phyloP scores from a whole-genome alignment of 2,329 filamentous ascomycete species.

The Colletotrichum sp. region DNA sequence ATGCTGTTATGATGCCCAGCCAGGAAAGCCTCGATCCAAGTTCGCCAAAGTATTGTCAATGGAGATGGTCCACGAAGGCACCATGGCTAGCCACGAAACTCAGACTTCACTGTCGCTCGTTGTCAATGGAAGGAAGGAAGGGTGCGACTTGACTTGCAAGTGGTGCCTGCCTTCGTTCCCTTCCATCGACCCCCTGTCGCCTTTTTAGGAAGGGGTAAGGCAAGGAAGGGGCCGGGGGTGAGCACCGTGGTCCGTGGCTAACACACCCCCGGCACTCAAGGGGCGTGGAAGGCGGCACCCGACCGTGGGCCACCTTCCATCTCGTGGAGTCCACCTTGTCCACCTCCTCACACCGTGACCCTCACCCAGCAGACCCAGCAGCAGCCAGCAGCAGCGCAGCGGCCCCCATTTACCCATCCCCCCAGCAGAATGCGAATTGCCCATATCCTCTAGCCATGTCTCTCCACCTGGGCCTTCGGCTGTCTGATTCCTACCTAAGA shows the following conservation, averaged over 20 bases:
- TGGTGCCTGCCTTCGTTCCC: background rate
- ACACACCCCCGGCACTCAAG: background rate
- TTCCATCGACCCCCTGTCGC: background rate
- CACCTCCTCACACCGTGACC: background rate
- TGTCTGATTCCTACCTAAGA: background rate
- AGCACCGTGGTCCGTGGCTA: background rate
- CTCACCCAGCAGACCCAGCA: background rate
- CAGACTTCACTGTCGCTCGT: background rate
- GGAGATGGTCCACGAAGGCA: background rate
- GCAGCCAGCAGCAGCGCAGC: background rate
- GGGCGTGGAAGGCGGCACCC: background rate
- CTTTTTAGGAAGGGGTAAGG: background rate
- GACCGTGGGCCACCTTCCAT: background rate
- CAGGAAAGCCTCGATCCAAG: background rate
- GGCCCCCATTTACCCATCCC: background rate
- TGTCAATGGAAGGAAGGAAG: background rate
- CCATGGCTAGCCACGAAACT: background rate
- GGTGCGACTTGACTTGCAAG: background rate
- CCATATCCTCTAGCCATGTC: constrained; percentile 19
- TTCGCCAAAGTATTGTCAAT: background rate
- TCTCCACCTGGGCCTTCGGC: constrained; percentile 3
- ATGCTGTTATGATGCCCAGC: background rate
- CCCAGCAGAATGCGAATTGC: constrained; percentile 14
- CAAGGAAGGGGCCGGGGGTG: background rate
- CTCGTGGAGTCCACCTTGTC: background rate